A percentile compares a stretch with the other conserved stretches of the same genome.
These are phyloP conservation scores for Truncatella angustata DNA, from an alignment of 2,329 filamentous ascomycete genomes.

Conservation along the genomic window DNA sequence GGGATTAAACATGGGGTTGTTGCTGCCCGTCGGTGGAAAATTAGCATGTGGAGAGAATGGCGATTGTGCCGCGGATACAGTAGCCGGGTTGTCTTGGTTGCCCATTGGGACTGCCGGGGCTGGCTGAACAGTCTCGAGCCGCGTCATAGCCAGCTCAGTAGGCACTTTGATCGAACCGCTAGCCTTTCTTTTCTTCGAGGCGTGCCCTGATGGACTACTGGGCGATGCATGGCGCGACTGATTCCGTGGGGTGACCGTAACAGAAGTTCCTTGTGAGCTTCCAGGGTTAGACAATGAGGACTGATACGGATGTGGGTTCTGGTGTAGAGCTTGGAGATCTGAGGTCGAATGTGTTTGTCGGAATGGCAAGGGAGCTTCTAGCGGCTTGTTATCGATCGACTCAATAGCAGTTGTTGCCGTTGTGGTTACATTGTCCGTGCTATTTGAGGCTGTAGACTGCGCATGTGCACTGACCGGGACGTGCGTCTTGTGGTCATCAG, in stretches of 20 bases:
- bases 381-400: conserved; percentile 27
- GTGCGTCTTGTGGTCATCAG: conserved; percentile 94
- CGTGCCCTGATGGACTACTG: conserved; percentile 59
- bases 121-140: conserved; percentile 60
- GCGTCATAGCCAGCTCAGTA: conserved; percentile 76
- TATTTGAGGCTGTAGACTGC: conserved; percentile 13
- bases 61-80: conserved; percentile 42
- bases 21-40: conserved; percentile 40
- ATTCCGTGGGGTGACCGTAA: conserved; percentile 51
- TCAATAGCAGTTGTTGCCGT: conserved; percentile 5
- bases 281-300: conserved; percentile 17
- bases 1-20: conserved; percentile 30
- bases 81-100: conserved; percentile 23
- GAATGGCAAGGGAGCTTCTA: conserved; percentile 42
- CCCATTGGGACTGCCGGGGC: conserved; percentile 34
- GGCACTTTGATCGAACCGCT: conserved; percentile 69
- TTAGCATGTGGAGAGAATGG: conserved; percentile 51
- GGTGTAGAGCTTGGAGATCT: conserved; percentile 60
- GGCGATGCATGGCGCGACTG: conserved; percentile 76
- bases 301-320: conserved; percentile 40
- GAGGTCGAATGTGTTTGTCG: conserved; percentile 59
- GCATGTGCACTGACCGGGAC: conserved; percentile 28
- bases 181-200: conserved; percentile 79
- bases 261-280: conserved; percentile 37
- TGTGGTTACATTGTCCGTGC: conserved; percentile 4